Base-by-base conservation (phyloP, 2,329 filamentous ascomycete species). In the Eutypella sp. region DNA sequence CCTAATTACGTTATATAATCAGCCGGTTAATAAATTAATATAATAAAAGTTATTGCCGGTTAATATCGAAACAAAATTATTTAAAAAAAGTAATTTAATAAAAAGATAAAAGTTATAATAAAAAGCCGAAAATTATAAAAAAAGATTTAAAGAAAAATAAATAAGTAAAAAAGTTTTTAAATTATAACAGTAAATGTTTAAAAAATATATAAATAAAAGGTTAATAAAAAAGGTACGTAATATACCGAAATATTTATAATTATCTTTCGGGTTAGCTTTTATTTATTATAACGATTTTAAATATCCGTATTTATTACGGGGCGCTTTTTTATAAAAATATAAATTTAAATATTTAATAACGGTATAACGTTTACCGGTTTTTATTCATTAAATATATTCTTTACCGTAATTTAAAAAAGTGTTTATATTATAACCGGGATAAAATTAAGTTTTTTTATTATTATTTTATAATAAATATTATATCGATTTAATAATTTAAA, bases 391-490 rank as follows among this genome's bases (percentile, higher is more conserved):
- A n/a, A n/a, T n/a, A n/a, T n/a, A n/a, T n/a, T 13, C n/a, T 15
- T 34, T 40, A 18, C 18, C 20, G 24, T 42, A 42, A 18, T 23
- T 25, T 37, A 34, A 37, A 48, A 41, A 24, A 36, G 24, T 23
- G 9, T 25, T 25, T 48, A 43, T 18, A 19, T 2, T 16, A n/a
- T 42, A n/a, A n/a, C n/a, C n/a, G n/a, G n/a, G n/a, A n/a, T 18
- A 42, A 19, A 31, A 24, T 8, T 22, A 19, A 29, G 3, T 54
- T 2, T 43, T 34, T 16, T 25, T 45, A 5, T 20, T 48, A 3
- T 48, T 46, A 43, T 19, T 50, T 2, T 23, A 48, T 2, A 41
- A 72, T 2, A 60, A 64, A 49, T 72, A 70, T 2, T 68, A 65
- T 10, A 65, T 62, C 38, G 71, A 53, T 23, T 57, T 51, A n/a